A percentile compares a stretch with the other conserved stretches of the same genome.
Evolutionary conservation across 2,329 filamentous ascomycete species (phyloP).

Genomic region (Nemania serpens): DNA sequence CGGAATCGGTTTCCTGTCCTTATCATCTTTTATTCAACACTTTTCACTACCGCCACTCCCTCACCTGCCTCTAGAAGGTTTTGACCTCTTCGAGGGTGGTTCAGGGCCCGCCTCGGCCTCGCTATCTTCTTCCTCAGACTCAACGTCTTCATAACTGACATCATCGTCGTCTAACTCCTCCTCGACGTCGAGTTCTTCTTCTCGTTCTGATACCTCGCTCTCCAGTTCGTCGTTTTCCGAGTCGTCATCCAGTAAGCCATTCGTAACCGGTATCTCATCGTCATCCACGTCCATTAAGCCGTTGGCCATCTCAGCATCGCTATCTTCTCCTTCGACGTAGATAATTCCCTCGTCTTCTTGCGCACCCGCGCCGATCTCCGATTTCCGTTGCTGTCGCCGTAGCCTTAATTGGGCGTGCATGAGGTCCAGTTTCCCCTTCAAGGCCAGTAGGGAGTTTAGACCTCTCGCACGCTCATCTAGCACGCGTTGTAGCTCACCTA

Average conservation of each 20-base stretch:
- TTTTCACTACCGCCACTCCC: constrained; percentile 26
- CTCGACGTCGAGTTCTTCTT: constrained; percentile 53
- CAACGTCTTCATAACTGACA: constrained; percentile 62
- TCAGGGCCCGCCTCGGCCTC: constrained; percentile 56
- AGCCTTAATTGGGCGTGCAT: constrained; percentile 87
- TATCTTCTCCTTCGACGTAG: constrained; percentile 83
- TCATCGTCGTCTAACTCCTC: constrained; percentile 62
- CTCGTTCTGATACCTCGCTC: constrained; percentile 48
- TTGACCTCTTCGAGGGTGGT: constrained; percentile 48
- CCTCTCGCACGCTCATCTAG: constrained; percentile 84
- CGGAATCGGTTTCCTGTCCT: constrained; percentile 35
- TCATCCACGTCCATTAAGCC: constrained; percentile 59
- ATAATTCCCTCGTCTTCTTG: constrained; percentile 72
- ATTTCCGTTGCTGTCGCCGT: constrained; percentile 67
- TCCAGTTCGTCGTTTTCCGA: constrained; percentile 63
- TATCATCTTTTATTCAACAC: constrained; percentile 27
- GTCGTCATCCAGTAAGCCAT: constrained; percentile 59
- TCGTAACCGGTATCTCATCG: constrained; percentile 61
- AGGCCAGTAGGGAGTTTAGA: constrained; percentile 77
- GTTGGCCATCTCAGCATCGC: constrained; percentile 52
- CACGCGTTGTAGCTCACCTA: constrained; percentile 81
- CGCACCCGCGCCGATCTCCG: constrained; percentile 58
- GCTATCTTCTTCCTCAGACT: constrained; percentile 62
- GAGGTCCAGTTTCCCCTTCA: constrained; percentile 96
- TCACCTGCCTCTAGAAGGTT: constrained; percentile 46